Base-by-base conservation (phyloP, 2,329 filamentous ascomycete species). In the Fragosphaeria purpurea region DNA sequence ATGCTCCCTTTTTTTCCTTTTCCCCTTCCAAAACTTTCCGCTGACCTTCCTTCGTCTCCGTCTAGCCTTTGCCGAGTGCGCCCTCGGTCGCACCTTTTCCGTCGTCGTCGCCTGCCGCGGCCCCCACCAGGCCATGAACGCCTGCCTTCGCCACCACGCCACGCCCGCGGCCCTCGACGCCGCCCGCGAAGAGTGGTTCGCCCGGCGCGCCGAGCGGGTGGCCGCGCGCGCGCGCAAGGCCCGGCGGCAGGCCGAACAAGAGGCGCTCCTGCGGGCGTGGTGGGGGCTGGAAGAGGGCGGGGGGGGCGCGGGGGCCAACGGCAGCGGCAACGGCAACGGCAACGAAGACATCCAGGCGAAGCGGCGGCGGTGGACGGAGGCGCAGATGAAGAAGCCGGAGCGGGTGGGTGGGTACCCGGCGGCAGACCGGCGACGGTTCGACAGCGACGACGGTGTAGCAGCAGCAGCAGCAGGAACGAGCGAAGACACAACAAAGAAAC, bases 111-210 rank as follows among this genome's bases (percentile, higher is more conserved):
- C 82, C 48, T 98, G 93, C 72, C 84, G 88, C 49, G 70, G 76
- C 46, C 77, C 90, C 62, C 85, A 89, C 61, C 82, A 84, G 55
- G 75, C 77, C 38, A 98, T 98, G 93, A 98, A 98, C 70, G 76
- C 73, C 55, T 98, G 93, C 72, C 96, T 98, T 89, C 76, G 90
- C 59, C 68, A 76, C 50, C 85, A 94, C 70, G 90, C 91, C 50
- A 94, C 87, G 56, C 86, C 83, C 56, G 81, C 78, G 50, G 88
- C 94, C 65, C 79, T 94, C 67, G 93, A 98, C 70, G 82, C 81
- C 31, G 93, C 93, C 56, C 76, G 93, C 48, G 86, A 89, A 67
- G 89, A 97, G 65, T 98, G 93, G 93, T 97, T 97, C 66, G 80
- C 82, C 47, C 76, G 79, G 56, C 77, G 87, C 47, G 74, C 87